A percentile compares a stretch with the other conserved stretches of the same genome.
These are phyloP conservation scores for Dactylellina sp. DNA, from an alignment of 2,329 filamentous ascomycete species.

Conservation along the genomic window DNA sequence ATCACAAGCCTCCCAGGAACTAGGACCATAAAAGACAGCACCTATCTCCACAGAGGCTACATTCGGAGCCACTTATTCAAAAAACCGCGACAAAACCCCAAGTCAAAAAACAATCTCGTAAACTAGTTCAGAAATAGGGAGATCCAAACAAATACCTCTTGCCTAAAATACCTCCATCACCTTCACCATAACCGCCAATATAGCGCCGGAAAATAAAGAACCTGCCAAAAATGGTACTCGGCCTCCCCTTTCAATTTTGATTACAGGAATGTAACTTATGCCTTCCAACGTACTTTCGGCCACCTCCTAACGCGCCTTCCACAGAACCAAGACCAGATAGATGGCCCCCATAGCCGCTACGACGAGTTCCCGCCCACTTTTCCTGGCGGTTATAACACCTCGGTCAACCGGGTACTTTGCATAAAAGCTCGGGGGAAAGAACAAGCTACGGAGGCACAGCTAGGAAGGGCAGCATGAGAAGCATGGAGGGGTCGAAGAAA, in stretches of 20 bases:
- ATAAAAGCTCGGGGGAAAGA: conserved; percentile 34
- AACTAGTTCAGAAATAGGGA: too few relatives aligned
- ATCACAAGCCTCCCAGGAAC: conserved; percentile 12
- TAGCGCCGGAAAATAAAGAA: too few relatives aligned
- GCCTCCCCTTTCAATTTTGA: conserved; percentile 49
- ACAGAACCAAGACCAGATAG: conserved; percentile 22
- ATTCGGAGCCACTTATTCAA: not conserved
- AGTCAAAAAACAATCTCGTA: too few relatives aligned
- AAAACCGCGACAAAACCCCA: not conserved
- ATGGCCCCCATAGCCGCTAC: conserved; percentile 9
- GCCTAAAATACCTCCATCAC: too few relatives aligned
- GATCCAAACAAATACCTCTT: too few relatives aligned
- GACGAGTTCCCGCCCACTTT: conserved; percentile 16
- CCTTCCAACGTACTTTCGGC: conserved; percentile 44
- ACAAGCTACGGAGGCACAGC: not conserved
- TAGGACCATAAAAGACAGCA: not conserved
- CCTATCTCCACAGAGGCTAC: conserved; percentile 4
- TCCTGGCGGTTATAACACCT: conserved; percentile 34
- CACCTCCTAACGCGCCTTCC: conserved; percentile 39
- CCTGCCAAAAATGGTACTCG: conserved; percentile 46
- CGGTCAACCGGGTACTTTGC: conserved; percentile 11
- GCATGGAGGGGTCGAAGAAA: conserved; percentile 23
- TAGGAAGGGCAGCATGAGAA: conserved; percentile 14
- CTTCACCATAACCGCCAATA: too few relatives aligned
- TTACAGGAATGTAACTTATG: conserved; percentile 36